Evolutionary conservation across 345 rosid genomes (phyloP).

Genomic region (Arabidopsis arenosa): DNA sequence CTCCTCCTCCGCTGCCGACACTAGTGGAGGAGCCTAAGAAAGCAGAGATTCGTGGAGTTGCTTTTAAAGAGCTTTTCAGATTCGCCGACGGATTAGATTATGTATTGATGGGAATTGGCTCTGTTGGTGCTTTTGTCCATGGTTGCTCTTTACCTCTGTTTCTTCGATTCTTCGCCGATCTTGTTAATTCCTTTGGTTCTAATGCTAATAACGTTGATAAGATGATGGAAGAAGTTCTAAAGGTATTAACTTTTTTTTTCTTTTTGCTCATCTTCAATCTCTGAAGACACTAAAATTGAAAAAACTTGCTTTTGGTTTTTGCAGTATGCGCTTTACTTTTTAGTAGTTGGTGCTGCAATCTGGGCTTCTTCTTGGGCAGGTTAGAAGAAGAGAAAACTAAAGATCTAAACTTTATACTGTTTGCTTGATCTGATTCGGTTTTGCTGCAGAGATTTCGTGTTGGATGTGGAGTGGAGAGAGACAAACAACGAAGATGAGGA

Average conservation of each 20-base stretch:
- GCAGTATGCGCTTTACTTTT: slow-evolving; percentile 97
- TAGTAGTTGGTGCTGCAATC: slow-evolving; percentile 97
- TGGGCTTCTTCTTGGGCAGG: slow-evolving; percentile 99
- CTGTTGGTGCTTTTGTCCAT: slow-evolving; percentile 91
- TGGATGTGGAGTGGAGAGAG: slow-evolving; percentile 99
- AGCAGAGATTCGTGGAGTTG: slow-evolving; percentile 64
- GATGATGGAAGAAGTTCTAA: slow-evolving; percentile 97
- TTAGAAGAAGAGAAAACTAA: slow-evolving; percentile 9
- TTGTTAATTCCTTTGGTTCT: slow-evolving; percentile 97
- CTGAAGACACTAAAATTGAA: not conserved
- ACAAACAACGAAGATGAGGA: slow-evolving; percentile 97
- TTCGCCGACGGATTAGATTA: slow-evolving; percentile 96
- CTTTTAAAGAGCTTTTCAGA: slow-evolving; percentile 86
- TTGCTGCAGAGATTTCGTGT: slow-evolving; percentile 82
- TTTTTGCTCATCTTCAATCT: slow-evolving; percentile 4
- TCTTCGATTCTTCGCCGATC: slow-evolving; percentile 97
- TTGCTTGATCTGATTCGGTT: slow-evolving; percentile 23
- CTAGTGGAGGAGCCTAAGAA: slow-evolving; percentile 48
- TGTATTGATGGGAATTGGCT: slow-evolving; percentile 94
- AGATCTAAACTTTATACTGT: slow-evolving; percentile 1
- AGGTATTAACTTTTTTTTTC: slow-evolving; percentile 51
- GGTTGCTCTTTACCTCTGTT: slow-evolving; percentile 94
- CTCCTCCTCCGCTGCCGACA: slow-evolving; percentile 28
- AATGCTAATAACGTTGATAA: slow-evolving; percentile 86
- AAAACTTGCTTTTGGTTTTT: slow-evolving; percentile 14